phyloP scores from a whole-genome alignment of 495 filamentous ascomycete species.

The Aspergillus hancockii region DNA sequence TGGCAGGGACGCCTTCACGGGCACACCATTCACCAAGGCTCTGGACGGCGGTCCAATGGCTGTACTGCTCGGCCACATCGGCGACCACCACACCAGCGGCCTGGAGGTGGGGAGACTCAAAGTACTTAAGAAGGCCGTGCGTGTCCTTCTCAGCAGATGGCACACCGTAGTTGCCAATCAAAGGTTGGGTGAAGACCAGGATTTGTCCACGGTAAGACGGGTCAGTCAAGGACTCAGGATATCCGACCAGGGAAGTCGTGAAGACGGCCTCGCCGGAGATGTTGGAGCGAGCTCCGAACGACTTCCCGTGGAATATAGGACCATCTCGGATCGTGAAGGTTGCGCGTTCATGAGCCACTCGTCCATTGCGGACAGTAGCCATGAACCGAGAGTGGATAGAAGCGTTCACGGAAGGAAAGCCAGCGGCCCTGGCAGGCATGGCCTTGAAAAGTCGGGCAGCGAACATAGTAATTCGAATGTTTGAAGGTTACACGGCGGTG shows the following conservation, averaged over 20 bases:
- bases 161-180: conserved; percentile 98
- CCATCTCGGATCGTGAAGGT: conserved; percentile 96
- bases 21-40: conserved; percentile 92
- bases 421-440: conserved; percentile 53
- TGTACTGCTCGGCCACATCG: conserved; percentile 89
- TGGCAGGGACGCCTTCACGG: conserved; percentile 91
- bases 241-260: conserved; percentile 90
- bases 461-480: conserved; percentile 59
- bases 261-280: conserved; percentile 94
- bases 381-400: conserved; percentile 59
- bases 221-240: conserved; percentile 97
- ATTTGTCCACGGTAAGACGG: conserved; percentile 99
- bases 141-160: conserved; percentile 75
- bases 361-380: conserved; percentile 69
- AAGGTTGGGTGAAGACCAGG: conserved; percentile 95
- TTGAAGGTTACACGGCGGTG: conserved; percentile 2
- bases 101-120: conserved; percentile 95
- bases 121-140: conserved; percentile 83
- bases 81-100: conserved; percentile 93
- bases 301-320: conserved; percentile 89
- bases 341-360: conserved; percentile 68
- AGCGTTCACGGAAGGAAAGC: conserved; percentile 52
- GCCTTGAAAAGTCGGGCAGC: conserved; percentile 59
- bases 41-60: conserved; percentile 98
- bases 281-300: conserved; percentile 88